Evolutionary conservation across 2,329 filamentous ascomycete genomes (phyloP).

Genomic region (Ceratocystis cubensis): DNA sequence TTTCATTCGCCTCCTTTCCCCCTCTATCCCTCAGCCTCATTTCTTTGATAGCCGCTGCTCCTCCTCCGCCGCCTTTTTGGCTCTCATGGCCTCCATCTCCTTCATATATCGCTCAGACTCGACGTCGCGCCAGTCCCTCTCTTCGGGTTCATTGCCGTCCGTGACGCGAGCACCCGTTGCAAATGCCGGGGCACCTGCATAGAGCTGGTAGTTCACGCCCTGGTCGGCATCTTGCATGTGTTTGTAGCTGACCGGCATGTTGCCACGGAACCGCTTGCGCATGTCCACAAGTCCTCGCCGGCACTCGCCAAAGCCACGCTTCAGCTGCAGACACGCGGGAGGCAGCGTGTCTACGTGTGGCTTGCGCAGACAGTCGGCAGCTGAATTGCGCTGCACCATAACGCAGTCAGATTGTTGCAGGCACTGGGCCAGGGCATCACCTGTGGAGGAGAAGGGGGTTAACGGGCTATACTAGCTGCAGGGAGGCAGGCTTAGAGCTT

Average conservation of each 20-base stretch:
- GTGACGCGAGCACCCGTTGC: conserved; percentile 50
- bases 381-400: conserved; percentile 76
- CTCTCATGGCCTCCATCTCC: conserved; percentile 23
- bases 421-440: conserved; percentile 82
- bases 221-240: conserved; percentile 49
- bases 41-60: conserved; percentile 16
- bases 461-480: neutral
- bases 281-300: conserved; percentile 95
- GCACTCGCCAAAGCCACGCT: conserved; percentile 87
- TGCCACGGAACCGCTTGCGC: conserved; percentile 94
- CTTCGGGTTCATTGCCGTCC: conserved; percentile 52
- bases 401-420: conserved; percentile 95
- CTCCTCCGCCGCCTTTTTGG: conserved; percentile 12
- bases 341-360: conserved; percentile 75
- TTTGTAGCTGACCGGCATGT: conserved; percentile 64
- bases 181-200: conserved; percentile 64
- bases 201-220: conserved; percentile 55
- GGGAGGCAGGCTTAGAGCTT: conserved; percentile 10
- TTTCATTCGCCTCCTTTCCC: neutral
- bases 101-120: conserved; percentile 50
- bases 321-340: conserved; percentile 78
- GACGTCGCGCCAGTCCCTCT: conserved; percentile 49
- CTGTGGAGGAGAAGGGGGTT: conserved; percentile 35
- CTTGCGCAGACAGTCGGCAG: conserved; percentile 74
- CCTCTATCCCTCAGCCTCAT: neutral